Base-by-base conservation (phyloP, 179 eudicot genomes). In the Gypsophila paniculata region DNA sequence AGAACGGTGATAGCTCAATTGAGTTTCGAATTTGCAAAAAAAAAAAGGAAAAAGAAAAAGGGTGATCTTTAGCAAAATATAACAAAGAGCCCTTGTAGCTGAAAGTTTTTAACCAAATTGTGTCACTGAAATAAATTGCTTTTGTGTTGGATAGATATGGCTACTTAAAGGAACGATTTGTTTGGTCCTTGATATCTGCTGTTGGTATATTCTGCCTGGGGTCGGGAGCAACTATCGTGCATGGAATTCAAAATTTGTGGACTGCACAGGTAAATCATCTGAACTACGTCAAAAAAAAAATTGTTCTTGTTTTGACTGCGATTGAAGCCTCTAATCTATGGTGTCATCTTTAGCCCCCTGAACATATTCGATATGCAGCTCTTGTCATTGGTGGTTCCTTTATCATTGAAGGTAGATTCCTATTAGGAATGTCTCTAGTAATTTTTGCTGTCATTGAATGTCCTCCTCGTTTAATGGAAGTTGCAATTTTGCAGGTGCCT, bases 171-270 rank as follows among this genome's bases (percentile, higher is more conserved):
- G 99, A 94, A 82, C 84, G 97, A 84, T 94, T 94, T 84, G 97
- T 94, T 64, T 94, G 99, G 99, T 88, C 99, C 64, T 87, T 94
- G 85, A 94, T 92, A 82, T 94, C 99, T 54, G 99, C 97, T 73
- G 97, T 92, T 80, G 99, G 99, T 74, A 94, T 92, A 73, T 94
- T 94, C 76, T 94, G 99, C 82, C 90, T 94, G 77, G 99, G 97
- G 68, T 86, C 97, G 32, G 97, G 99, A 73, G 99, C 95, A 68
- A 94, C 97, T 64, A 86, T 94, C 82, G 91, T 94, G 64, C 89
- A 94, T 74, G 99, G 99, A 26, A 68, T 94, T 76, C 97, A 90
- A 79, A 85, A 92, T 84, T 81, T 94, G 85, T 90, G 96, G 95
- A 85, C 85, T 65, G 60, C 96, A 38, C 86, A 88, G 97, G 99